Evolutionary conservation across 179 eudicot species (phyloP).

Genomic region (Corrigiola litoralis): DNA sequence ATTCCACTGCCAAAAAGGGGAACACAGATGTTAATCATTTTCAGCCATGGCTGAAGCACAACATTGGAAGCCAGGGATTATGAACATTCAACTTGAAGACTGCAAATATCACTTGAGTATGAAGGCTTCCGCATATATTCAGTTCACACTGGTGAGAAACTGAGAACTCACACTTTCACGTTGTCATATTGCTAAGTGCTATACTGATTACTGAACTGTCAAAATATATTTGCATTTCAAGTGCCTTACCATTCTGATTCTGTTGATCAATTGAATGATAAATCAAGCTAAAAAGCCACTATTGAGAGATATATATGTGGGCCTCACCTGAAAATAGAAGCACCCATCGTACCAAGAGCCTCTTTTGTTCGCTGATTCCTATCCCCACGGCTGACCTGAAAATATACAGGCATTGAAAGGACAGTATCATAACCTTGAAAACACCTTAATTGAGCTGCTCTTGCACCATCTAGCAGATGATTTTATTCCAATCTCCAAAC

Average conservation of each 20-base stretch:
- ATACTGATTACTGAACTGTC: not conserved
- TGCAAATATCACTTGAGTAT: too few relatives aligned
- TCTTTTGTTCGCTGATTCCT: conserved; percentile 63
- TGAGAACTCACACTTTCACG: not conserved
- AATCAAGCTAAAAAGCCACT: too few relatives aligned
- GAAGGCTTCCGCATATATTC: too few relatives aligned
- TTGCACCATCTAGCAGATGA: too few relatives aligned
- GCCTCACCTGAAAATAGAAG: conserved; percentile 85
- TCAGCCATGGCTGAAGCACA: not conserved
- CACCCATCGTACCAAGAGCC: conserved; percentile 90
- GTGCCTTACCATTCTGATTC: not conserved
- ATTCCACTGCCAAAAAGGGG: conserved; percentile 67
- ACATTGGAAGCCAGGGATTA: not conserved
- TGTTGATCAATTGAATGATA: not conserved
- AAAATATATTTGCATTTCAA: not conserved
- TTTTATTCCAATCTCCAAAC: not conserved
- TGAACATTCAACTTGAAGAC: too few relatives aligned
- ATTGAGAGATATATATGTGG: not conserved
- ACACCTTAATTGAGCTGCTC: not conserved
- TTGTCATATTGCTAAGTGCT: not conserved
- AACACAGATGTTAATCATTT: not conserved
- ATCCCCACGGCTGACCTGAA: conserved; percentile 72
- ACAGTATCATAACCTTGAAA: not conserved
- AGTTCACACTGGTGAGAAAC: too few relatives aligned
- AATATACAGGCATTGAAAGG: not conserved